Evolutionary conservation across 768 basidiomycete genomes (phyloP).

Genomic region (Rhodocollybia butyracea): DNA sequence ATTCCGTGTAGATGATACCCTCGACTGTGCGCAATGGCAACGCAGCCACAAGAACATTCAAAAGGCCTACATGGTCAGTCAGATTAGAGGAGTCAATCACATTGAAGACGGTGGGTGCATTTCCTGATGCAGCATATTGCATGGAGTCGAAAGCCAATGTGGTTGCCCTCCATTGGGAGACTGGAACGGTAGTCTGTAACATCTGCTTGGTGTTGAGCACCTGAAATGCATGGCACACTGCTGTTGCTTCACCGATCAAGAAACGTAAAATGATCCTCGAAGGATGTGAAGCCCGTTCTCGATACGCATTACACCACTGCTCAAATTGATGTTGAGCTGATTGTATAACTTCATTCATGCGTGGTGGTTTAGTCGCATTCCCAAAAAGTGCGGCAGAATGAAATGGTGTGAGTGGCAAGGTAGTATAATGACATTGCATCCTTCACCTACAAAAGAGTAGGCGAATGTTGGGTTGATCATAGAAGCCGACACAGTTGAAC

Average conservation of each 20-base stretch:
- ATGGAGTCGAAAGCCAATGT: conserved; percentile 22
- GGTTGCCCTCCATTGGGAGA: conserved; percentile 21
- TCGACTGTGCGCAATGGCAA: conserved; percentile 22
- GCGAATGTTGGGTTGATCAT: too few species aligned
- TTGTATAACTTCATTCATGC: conserved; percentile 16
- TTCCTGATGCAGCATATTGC: conserved; percentile 16
- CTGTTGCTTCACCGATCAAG: conserved; percentile 25
- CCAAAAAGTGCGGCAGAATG: conserved; percentile 25
- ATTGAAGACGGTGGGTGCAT: conserved; percentile 30
- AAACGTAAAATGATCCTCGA: conserved; percentile 14
- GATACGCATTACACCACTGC: conserved; percentile 28
- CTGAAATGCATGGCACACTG: conserved; percentile 23
- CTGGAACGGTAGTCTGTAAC: conserved; percentile 12
- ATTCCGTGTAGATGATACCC: conserved; percentile 38
- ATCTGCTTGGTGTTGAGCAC: conserved; percentile 8
- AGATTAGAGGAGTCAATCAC: conserved; percentile 41
- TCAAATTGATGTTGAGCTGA: conserved; percentile 20
- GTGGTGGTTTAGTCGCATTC: conserved; percentile 9
- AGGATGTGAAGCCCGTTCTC: conserved; percentile 6
- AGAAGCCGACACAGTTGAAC: conserved; percentile 11
- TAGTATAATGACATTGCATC: conserved; percentile 30
- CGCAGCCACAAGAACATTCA: conserved; percentile 31
- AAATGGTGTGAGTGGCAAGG: conserved; percentile 27
- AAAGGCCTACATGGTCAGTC: conserved; percentile 32
- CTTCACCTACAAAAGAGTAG: conserved; percentile 25